Base-by-base conservation (phyloP, 2,329 filamentous ascomycete genomes). In the Fusarium circinatum region DNA sequence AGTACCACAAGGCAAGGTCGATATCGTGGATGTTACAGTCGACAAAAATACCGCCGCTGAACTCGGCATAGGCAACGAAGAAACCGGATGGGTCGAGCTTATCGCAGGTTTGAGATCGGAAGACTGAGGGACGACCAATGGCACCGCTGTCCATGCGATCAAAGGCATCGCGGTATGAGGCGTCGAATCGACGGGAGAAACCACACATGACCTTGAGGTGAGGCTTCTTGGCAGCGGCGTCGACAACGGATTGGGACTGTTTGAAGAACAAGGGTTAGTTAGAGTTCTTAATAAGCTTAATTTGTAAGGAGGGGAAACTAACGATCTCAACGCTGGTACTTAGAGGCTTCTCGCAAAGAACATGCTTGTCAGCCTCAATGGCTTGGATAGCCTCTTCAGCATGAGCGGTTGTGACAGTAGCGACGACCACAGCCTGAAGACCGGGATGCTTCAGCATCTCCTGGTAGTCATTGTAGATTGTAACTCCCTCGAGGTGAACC, bases 21-120 rank as follows among this genome's bases (percentile, higher is more conserved):
- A 93, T 93, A 75, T 93, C 91, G 83, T 93, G 91, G 77, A 93
- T 89, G 58, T 88, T 89, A 82, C 89, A 91, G 83, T 93, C 91
- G 65, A 93, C 91, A 75, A 93, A 93, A 78, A 93, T 92, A 28
- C 91, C 91, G 39, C 91, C 91, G 4, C 85, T 88, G 81, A 88
- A 90, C 75, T 90, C 84, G 18, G 91, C 89, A 80, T 93, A 93
- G 36, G 86, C 84, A 62, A 93, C 90, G 80, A 92, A 93, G 85
- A 92, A 93, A 56, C 91, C 91, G 0, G 85, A 86, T 0, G 90
- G 89, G 73, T 92, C 90, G 69, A 89, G 87, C 79, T 89, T 91
- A 81, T 93, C 91, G 81, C 90, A 92, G 7, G 91, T 93, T 80
- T 93, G 91, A 52, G 86, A 89, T 76, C 90, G 89, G 76, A 93